These are phyloP conservation scores for Talaromyces wortmannii DNA, from an alignment of 495 filamentous ascomycete species.

Conservation along the genomic window DNA sequence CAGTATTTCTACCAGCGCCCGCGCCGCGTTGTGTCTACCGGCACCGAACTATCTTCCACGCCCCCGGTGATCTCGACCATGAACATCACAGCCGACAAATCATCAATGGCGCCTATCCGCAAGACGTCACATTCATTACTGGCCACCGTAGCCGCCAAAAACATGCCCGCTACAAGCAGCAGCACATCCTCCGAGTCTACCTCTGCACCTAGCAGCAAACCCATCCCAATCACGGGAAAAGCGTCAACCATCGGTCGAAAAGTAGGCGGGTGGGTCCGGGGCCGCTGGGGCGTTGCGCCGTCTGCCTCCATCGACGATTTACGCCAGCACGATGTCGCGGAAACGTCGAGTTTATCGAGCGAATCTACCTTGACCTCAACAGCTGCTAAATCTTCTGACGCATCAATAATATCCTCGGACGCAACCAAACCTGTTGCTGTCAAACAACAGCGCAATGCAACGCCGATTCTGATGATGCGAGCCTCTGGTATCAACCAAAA, in stretches of 20 bases:
- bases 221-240: constrained; percentile 14
- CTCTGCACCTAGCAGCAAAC: constrained; percentile 9
- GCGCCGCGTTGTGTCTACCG: constrained; percentile 29
- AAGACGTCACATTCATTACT: constrained; percentile 29
- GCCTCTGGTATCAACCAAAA: constrained; percentile 39
- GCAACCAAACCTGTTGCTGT: constrained; percentile 11
- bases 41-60: constrained; percentile 26
- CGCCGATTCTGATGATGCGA: background rate
- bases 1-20: constrained; percentile 22
- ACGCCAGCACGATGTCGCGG: constrained; percentile 1
- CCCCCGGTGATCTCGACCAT: constrained; percentile 38
- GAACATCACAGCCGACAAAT: constrained; percentile 32
- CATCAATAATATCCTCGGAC: constrained; percentile 5
- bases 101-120: constrained; percentile 3
- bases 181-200: constrained; percentile 8
- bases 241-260: constrained; percentile 32
- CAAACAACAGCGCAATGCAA: background rate
- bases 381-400: background rate
- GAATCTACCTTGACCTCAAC: constrained; percentile 9
- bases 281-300: constrained; percentile 45
- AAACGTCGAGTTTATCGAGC: constrained; percentile 10
- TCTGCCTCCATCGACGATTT: constrained; percentile 14
- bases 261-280: constrained; percentile 49
- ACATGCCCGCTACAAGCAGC: constrained; percentile 2
- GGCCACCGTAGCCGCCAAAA: constrained; percentile 30